Evolutionary conservation across 306 rosid genomes (phyloP).

Genomic region (Medicago ruthenica): DNA sequence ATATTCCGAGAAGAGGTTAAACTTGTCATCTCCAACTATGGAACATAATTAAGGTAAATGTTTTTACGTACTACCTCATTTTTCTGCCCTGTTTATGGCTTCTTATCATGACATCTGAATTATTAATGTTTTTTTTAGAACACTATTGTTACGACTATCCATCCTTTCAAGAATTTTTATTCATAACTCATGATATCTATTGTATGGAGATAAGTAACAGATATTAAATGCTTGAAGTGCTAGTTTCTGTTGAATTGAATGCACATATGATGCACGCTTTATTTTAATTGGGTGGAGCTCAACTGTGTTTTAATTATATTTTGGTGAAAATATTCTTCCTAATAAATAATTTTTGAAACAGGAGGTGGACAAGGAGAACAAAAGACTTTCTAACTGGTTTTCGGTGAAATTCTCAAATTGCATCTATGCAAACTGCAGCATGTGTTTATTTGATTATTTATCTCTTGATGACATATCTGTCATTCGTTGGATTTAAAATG

Average conservation of each 20-base stretch:
- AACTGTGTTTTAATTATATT: slow-evolving; percentile 3
- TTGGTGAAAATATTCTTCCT: slow-evolving; percentile 6
- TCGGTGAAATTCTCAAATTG: neutral
- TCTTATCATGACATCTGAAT: neutral
- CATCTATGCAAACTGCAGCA: slow-evolving; percentile 21
- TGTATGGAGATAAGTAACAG: neutral
- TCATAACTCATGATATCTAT: slow-evolving; percentile 3
- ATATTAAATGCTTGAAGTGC: slow-evolving; percentile 7
- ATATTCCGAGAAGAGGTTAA: slow-evolving; percentile 50
- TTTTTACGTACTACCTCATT: neutral
- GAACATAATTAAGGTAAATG: slow-evolving; percentile 54
- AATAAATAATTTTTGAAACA: slow-evolving; percentile 31
- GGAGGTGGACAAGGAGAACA: slow-evolving; percentile 17
- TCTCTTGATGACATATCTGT: slow-evolving; percentile 34
- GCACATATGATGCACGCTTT: slow-evolving; percentile 17
- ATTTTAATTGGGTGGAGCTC: slow-evolving; percentile 2
- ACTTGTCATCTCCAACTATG: slow-evolving; percentile 36
- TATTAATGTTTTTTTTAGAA: no score
- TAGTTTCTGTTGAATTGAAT: slow-evolving; percentile 16
- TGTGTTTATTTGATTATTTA: slow-evolving; percentile 32
- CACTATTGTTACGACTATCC: neutral
- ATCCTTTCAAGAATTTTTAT: slow-evolving; percentile 9
- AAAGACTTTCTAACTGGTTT: slow-evolving; percentile 20
- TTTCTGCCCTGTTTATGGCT: slow-evolving; percentile 29
- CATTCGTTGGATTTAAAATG: slow-evolving; percentile 34